Percentiles rank a stretch among this genome's conserved stretches.
phyloP scores from a whole-genome alignment of 345 rosid genomes.

The Citrus medica region DNA sequence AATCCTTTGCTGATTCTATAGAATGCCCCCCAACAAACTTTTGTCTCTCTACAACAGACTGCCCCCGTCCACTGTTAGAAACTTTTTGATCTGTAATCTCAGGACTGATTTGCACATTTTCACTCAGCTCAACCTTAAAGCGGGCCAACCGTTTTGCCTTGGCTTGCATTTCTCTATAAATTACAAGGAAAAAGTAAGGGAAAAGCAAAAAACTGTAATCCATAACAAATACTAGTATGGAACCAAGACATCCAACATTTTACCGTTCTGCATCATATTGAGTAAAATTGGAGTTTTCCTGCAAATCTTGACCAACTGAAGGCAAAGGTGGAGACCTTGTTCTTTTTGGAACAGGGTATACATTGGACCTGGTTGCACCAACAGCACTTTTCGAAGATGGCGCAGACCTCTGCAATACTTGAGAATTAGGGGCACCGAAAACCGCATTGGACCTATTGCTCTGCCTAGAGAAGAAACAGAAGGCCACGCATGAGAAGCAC shows the following conservation, averaged over 20 bases:
- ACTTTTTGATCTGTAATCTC: constrained; percentile 36
- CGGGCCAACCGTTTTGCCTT: constrained; percentile 85
- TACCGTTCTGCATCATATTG: constrained; percentile 71
- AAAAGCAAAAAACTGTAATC: constrained; percentile 1
- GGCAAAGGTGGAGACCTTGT: constrained; percentile 64
- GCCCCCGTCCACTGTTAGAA: constrained; percentile 30
- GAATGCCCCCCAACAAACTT: constrained; percentile 17
- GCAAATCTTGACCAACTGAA: constrained; percentile 40
- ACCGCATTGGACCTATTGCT: constrained; percentile 33
- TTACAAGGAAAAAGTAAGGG: constrained; percentile 12
- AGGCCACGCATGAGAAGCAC: constrained; percentile 37
- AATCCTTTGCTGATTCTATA: constrained; percentile 35
- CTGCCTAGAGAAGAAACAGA: constrained; percentile 42
- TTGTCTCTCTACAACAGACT: constrained; percentile 33
- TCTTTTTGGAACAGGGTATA: constrained; percentile 46
- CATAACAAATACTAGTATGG: not conserved
- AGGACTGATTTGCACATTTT: constrained; percentile 30
- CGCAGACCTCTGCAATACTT: constrained; percentile 21
- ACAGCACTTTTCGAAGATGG: constrained; percentile 15
- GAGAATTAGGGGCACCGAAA: constrained; percentile 25
- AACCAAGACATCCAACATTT: constrained; percentile 7
- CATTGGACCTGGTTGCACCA: constrained; percentile 24
- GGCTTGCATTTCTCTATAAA: constrained; percentile 73
- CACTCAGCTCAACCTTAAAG: constrained; percentile 68
- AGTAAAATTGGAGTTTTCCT: constrained; percentile 32